Conservation (phyloP, 768 basidiomycete species). For the Tylopilus intermedius region DNA sequence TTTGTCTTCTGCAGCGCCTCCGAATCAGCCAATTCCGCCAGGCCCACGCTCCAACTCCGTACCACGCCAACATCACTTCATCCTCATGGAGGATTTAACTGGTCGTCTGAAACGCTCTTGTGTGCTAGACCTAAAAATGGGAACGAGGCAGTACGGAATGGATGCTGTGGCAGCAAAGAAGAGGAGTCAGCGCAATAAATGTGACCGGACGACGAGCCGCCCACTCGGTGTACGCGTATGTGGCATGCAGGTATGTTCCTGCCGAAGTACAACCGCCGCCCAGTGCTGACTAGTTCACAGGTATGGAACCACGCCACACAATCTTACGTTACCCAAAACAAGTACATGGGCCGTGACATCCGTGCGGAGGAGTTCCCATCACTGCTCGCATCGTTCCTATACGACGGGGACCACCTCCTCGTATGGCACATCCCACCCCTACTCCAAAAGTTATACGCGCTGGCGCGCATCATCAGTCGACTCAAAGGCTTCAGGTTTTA, state of each 20-base stretch:
- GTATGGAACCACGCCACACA: slow-evolving; percentile 88
- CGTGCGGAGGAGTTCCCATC: slow-evolving; percentile 79
- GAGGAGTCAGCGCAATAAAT: slow-evolving; percentile 98
- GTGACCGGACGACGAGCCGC: slow-evolving; percentile 91
- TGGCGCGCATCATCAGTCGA: slow-evolving; percentile 84
- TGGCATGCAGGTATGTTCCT: slow-evolving; percentile 88
- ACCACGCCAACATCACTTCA: slow-evolving; percentile 93
- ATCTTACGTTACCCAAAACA: slow-evolving; percentile 89
- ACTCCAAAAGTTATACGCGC: slow-evolving; percentile 87
- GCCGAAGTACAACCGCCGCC: not conserved
- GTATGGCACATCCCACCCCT: slow-evolving; percentile 89
- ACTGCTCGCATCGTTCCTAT: slow-evolving; percentile 77
- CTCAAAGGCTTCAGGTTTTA: slow-evolving; percentile 97
- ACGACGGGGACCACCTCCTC: slow-evolving; percentile 77
- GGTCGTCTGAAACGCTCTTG: slow-evolving; percentile 88
- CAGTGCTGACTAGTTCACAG: slow-evolving; percentile 38
- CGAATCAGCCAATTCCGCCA: slow-evolving; percentile 31
- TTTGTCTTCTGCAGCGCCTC: slow-evolving; percentile 25
- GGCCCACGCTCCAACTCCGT: slow-evolving; percentile 43
- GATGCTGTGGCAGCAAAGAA: slow-evolving; percentile 90
- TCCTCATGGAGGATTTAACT: slow-evolving; percentile 98
- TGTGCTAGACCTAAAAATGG: slow-evolving; percentile 98
- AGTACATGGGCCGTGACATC: slow-evolving; percentile 91
- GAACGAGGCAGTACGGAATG: slow-evolving; percentile 97
- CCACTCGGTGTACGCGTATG: slow-evolving; percentile 89